Percentiles rank a stretch among this genome's conserved stretches.
phyloP scores from a whole-genome alignment of 75 land plant genomes.

The Gnetum montanum region DNA sequence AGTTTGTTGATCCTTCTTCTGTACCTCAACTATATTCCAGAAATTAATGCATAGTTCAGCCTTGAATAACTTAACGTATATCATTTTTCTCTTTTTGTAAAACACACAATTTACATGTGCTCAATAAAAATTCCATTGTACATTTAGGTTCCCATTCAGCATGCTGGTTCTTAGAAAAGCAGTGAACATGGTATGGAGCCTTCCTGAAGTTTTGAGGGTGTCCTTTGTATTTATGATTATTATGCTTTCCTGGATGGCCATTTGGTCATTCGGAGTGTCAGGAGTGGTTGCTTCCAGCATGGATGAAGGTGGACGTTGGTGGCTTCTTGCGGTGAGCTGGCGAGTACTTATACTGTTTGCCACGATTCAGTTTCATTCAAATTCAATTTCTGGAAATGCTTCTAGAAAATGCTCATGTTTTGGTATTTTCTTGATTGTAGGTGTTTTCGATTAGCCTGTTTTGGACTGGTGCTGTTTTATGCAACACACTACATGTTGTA shows the following conservation, averaged over 20 bases:
- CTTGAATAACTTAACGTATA: too few relatives aligned
- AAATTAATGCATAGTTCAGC: too few relatives aligned
- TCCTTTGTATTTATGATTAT: conserved; percentile 62
- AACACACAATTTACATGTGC: too few relatives aligned
- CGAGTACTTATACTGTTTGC: conserved; percentile 35
- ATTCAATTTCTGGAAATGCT: too few relatives aligned
- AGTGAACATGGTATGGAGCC: conserved; percentile 62
- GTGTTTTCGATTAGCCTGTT: conserved; percentile 79
- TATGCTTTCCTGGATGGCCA: conserved; percentile 79
- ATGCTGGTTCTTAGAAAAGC: conserved; percentile 79
- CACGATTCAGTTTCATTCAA: background rate
- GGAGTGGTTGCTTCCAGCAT: conserved; percentile 77
- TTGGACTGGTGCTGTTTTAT: conserved; percentile 92
- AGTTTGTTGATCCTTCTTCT: too few relatives aligned
- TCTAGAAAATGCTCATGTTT: conserved; percentile 7
- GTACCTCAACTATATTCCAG: too few relatives aligned
- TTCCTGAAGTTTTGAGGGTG: conserved; percentile 72
- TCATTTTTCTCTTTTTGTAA: too few relatives aligned
- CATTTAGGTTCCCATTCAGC: conserved; percentile 70
- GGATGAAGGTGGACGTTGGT: conserved; percentile 59
- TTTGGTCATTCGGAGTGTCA: conserved; percentile 88
- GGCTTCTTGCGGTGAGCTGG: conserved; percentile 92
- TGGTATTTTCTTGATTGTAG: conserved; percentile 26
- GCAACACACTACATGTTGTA: conserved; percentile 81
- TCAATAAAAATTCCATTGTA: too few relatives aligned